Base-by-base conservation (phyloP, 352 stramenopile species). In the Aphanomyces euteiches region DNA sequence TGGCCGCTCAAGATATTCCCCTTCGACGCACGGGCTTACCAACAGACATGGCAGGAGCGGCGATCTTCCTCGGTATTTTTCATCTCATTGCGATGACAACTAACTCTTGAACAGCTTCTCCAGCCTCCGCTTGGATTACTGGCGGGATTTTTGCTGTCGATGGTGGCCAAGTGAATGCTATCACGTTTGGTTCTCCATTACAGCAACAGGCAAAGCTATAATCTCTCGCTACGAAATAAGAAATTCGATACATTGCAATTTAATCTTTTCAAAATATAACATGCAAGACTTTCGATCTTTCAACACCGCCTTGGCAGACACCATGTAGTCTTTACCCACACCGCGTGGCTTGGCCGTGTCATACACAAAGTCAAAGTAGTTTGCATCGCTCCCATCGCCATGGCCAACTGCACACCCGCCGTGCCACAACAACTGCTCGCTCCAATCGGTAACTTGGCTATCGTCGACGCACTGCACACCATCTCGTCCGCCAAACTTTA, bases 41-140 rank as follows among this genome's bases (percentile, higher is more conserved):
- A 38, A 79, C 96, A 67, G 96, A 99, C 76, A 98, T 98, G 88
- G 92, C 89, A 8, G 95, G 92, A 7, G 80, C 96, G n/a, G 90
- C 86, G 58, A 83, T 99, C 60, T 99, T 97, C 75, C 61, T 56
- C 21, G 59, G 59, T 67, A 56, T 40, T 13, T 41, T n/a, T 8
- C 39, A 7, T 28, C 5, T n/a, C 3, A 34, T 41, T 10, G 56
- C 17, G 37, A 6, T 28, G 7, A 54, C 15, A 50, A 38, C 10
- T 12, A 45, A 37, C 5, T 47, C 28, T 2, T 76, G 12, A 15
- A 58, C 98, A 39, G 84, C 84, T 17, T 97, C 87, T 19, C 83
- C 81, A 59, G 96, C 91, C 5, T 94, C 88, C 0, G 80, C 84
- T 1, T 99, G 90, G 90, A 91, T 96, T 74, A 97, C 93, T 6